Base-by-base conservation (phyloP, 805 yeast genomes). In the Zygoascus biomembranicola region DNA sequence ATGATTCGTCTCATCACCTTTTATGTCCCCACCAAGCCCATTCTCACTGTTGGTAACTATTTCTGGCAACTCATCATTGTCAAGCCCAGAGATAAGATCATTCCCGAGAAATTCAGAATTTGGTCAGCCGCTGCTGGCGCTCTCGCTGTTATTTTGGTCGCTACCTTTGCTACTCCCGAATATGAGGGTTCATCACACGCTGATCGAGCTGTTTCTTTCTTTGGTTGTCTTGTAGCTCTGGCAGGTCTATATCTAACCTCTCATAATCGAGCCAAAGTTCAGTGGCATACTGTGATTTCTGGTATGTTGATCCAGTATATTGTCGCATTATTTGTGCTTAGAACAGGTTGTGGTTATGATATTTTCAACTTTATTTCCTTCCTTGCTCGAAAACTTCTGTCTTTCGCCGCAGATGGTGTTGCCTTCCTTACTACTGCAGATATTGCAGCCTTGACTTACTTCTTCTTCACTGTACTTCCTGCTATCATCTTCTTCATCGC, bases 401-500 rank as follows among this genome's bases (percentile, higher is more conserved):
- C 78, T 11, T 81, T 76, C 61, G 82, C 85, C 54, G 76, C 74
- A 60, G 73, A 73, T 55, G 86, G 86, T 67, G 81, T 79, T 20
- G 84, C 84, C 2, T 81, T 81, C 67, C 67, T 81, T 61, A 76
- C 83, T 39, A 66, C 66, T 55, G 53, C 61, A 1, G 71, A 69
- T 3, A 72, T 75, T 31, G 63, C 82, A 19, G 57, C 68, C 19
- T 55, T 67, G 18, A 70, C 76, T 8, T 73, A 71, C 73, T 81
- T 81, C 66, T 74, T 80, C 67, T 76, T 81, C 63, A 66, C 81
- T 5, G 84, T 81, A 31, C 69, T 81, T 55, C 84, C 85, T n/a
- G 77, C 84, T 2, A 81, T 81, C 51, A 70, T 79, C 16, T 81
- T 81, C 73, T 81, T 81, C 69, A 81, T 81, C 50, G 82, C 85